Base-by-base conservation (phyloP, 768 basidiomycete genomes). In the Agaricus blazei region DNA sequence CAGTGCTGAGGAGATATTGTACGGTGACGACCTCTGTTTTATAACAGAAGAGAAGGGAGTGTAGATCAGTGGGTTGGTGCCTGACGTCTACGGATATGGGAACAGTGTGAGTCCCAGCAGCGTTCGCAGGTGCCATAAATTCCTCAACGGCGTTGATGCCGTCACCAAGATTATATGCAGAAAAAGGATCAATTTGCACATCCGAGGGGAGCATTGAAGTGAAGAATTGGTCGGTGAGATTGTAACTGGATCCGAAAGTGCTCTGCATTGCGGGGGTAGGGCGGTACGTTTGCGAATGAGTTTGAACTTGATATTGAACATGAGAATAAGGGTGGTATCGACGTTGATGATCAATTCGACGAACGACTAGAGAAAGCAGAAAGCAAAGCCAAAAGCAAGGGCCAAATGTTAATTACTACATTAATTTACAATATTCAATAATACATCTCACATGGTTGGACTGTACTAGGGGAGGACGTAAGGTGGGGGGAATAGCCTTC, bases 1-100 rank as follows among this genome's bases (percentile, higher is more conserved):
- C 66, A 66, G 82, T 84, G 1, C 83, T 85, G 50, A 90, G 78
- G 3, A 88, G 70, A 63, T 89, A 91, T 62, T 90, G 88, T 55
- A 83, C 76, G 37, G 74, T 74, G 51, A 89, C 75, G 34, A 90
- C 86, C 42, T 80, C 73, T 44, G 72, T 64, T 63, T 87, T 76
- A 65, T 91, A 90, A 52, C 83, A 62, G 9, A 64, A 56, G 40
- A 76, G 57, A 5, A 72, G 65, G 1, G 65, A 47, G 54, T 72
- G 64, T 48, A 68, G 48, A n/a, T 68, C 8, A 51, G 38, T 50
- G 7, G 66, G 60, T 11, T 66, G 27, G 62, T 56, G 15, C 58
- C 66, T 34, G 50, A 48, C 27, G 34, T 37, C 53, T 59, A 60
- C 43, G 46, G 57, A 57, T 42, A 46, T 56, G 51, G 48, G 31